phyloP scores from a whole-genome alignment of 495 filamentous ascomycete species.

The Lasiosphaeriaceae sp. region DNA sequence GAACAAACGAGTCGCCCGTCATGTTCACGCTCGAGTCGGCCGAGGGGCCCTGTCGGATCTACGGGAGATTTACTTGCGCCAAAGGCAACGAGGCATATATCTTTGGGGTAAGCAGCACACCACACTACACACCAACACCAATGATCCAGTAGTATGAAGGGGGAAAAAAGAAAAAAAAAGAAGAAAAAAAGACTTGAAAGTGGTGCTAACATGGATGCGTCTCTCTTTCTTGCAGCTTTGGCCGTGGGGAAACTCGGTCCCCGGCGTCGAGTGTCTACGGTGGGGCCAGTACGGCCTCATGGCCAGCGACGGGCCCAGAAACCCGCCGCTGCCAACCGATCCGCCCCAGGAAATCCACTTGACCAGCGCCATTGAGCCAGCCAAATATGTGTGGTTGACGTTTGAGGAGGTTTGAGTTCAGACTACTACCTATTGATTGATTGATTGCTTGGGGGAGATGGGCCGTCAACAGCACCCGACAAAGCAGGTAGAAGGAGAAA shows the following conservation, averaged over 20 bases:
- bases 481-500: too few species aligned
- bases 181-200: not conserved
- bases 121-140: too few species aligned
- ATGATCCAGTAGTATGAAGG: too few species aligned
- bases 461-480: too few species aligned
- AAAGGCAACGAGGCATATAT: not conserved
- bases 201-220: too few species aligned
- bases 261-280: slow-evolving; percentile 12
- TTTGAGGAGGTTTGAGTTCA: slow-evolving; percentile 1
- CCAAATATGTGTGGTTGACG: slow-evolving; percentile 24
- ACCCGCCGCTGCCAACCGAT: slow-evolving; percentile 10
- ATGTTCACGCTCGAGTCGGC: slow-evolving; percentile 8
- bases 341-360: slow-evolving; percentile 13
- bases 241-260: slow-evolving; percentile 21
- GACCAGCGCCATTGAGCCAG: slow-evolving; percentile 10
- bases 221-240: slow-evolving; percentile 14
- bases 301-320: slow-evolving; percentile 4
- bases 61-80: slow-evolving; percentile 11
- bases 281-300: slow-evolving; percentile 24
- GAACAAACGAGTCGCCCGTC: not conserved
- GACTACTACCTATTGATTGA: too few species aligned
- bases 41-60: slow-evolving; percentile 13
- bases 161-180: not conserved
- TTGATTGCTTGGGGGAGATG: too few species aligned
- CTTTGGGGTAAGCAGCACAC: slow-evolving; percentile 27